phyloP scores from a whole-genome alignment of 306 rosid species.

The Casuarina equisetifolia region DNA sequence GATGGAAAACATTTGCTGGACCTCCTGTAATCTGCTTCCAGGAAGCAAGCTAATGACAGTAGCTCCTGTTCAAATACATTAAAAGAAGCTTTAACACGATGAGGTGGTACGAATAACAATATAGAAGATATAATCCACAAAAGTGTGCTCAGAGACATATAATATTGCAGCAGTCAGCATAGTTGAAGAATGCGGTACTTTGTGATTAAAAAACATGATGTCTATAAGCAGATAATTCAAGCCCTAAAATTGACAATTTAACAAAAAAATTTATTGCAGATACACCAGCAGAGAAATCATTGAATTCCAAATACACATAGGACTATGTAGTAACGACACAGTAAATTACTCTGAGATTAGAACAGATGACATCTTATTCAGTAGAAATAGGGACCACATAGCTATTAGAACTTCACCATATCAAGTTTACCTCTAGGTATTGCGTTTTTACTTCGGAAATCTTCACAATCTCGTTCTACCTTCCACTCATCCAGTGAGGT shows the following conservation, averaged over 20 bases:
- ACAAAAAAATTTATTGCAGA: background rate
- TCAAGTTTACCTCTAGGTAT: slow-evolving; percentile 58
- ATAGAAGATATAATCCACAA: slow-evolving; percentile 1
- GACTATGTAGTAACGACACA: background rate
- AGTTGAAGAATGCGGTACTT: background rate
- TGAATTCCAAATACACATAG: background rate
- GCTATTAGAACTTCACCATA: slow-evolving; percentile 21
- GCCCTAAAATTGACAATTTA: background rate
- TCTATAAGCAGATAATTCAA: background rate
- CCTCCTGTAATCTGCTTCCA: slow-evolving; percentile 95
- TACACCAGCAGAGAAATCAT: background rate
- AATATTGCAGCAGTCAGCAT: background rate
- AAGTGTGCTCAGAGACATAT: background rate
- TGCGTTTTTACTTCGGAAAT: slow-evolving; percentile 54
- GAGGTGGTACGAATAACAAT: slow-evolving; percentile 6
- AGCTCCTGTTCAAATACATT: slow-evolving; percentile 56
- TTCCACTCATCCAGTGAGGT: slow-evolving; percentile 42
- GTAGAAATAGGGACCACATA: background rate
- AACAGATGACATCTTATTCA: background rate
- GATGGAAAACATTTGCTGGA: slow-evolving; percentile 76
- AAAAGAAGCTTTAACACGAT: slow-evolving; percentile 23
- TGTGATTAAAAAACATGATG: background rate
- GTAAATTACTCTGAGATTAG: background rate
- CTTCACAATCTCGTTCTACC: slow-evolving; percentile 58
- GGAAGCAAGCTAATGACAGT: slow-evolving; percentile 87